Conservation (phyloP, 164 flowering plant species). For the Macadamia tetraphylla region DNA sequence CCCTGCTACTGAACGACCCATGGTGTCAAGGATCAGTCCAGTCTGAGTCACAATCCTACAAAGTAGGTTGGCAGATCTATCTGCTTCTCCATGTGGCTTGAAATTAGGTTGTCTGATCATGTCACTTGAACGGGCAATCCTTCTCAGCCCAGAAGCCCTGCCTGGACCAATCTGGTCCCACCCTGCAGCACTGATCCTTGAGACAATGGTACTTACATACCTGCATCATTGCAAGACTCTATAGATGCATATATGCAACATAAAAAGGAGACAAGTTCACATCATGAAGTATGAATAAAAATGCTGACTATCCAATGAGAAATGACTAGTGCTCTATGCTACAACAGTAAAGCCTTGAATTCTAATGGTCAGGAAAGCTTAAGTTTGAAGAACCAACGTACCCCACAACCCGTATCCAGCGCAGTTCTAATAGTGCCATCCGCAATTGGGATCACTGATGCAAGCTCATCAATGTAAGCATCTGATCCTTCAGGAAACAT, state of each 20-base stretch:
- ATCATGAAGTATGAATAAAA: neutral
- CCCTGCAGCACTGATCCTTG: too few species aligned
- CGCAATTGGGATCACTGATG: constrained; percentile 73
- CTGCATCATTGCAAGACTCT: neutral
- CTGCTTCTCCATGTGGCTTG: too few species aligned
- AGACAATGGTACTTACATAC: too few species aligned
- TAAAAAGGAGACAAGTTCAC: neutral
- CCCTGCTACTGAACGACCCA: too few species aligned
- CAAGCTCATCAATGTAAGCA: constrained; percentile 92
- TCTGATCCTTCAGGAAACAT: constrained; percentile 99
- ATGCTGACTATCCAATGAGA: neutral
- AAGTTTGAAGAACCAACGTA: constrained; percentile 28
- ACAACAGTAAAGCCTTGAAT: neutral
- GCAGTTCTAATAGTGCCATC: constrained; percentile 91
- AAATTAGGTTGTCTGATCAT: too few species aligned
- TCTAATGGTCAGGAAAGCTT: neutral
- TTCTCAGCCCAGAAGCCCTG: too few species aligned
- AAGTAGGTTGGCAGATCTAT: too few species aligned
- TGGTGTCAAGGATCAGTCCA: too few species aligned
- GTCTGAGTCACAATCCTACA: too few species aligned
- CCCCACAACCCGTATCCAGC: constrained; percentile 96
- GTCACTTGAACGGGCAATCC: too few species aligned
- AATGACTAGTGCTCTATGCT: neutral
- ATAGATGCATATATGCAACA: neutral
- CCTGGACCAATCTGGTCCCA: too few species aligned